Evolutionary conservation across 495 filamentous ascomycete species (phyloP).

Genomic region (Neurospora terricola): DNA sequence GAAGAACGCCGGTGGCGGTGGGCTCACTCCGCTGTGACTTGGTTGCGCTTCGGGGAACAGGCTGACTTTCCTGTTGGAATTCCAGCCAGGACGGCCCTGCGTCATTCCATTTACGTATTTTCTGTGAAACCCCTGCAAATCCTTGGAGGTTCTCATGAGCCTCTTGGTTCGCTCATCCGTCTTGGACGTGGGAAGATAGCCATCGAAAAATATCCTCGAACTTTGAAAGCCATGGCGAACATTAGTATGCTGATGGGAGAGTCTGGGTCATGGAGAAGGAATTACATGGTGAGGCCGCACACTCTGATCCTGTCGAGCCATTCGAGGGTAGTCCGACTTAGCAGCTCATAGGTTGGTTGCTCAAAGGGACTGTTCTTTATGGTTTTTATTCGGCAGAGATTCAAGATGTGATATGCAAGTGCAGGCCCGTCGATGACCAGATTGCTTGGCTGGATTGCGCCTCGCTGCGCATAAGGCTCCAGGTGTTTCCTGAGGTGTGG

Average conservation of each 20-base stretch:
- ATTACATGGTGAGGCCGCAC: slow-evolving; percentile 49
- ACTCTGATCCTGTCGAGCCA: slow-evolving; percentile 48
- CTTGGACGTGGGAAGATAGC: slow-evolving; percentile 48
- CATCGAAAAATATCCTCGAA: slow-evolving; percentile 66
- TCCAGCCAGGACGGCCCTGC: background rate
- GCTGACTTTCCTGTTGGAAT: background rate
- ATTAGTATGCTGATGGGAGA: background rate
- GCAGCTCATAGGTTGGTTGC: slow-evolving; percentile 49
- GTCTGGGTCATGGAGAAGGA: slow-evolving; percentile 3
- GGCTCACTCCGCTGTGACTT: slow-evolving; percentile 6
- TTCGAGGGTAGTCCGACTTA: slow-evolving; percentile 47
- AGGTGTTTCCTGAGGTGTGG: slow-evolving; percentile 49
- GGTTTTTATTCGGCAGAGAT: slow-evolving; percentile 37
- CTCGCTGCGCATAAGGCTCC: slow-evolving; percentile 43
- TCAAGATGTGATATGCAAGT: slow-evolving; percentile 60
- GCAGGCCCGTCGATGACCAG: slow-evolving; percentile 70
- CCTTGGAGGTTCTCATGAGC: slow-evolving; percentile 10
- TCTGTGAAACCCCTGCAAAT: slow-evolving; percentile 16
- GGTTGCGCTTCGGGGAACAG: slow-evolving; percentile 15
- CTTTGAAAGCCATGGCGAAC: slow-evolving; percentile 19
- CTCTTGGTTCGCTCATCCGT: slow-evolving; percentile 20
- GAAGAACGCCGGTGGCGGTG: slow-evolving; percentile 54
- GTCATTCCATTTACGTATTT: slow-evolving; percentile 9
- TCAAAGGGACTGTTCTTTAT: slow-evolving; percentile 30
- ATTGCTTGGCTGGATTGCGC: slow-evolving; percentile 29